These are phyloP conservation scores for Globisporangium carolinianum DNA, from an alignment of 352 stramenopile genomes.

Conservation along the genomic window DNA sequence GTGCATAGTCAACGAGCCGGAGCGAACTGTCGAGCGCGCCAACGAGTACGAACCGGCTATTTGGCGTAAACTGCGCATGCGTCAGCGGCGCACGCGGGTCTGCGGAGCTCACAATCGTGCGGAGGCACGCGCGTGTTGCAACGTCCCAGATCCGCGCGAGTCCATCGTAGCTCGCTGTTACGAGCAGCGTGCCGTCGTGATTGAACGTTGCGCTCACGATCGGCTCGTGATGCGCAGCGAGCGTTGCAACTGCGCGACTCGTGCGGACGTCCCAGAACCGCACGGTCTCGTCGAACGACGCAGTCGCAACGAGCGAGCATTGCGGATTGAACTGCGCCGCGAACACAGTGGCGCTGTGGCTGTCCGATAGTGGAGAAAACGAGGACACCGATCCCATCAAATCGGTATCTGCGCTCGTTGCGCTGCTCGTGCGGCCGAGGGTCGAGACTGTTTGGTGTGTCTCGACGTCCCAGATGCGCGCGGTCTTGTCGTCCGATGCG, in stretches of 20 bases:
- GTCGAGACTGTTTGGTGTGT: conserved; percentile 63
- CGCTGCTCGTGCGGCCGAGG: conserved; percentile 48
- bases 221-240: conserved; percentile 92
- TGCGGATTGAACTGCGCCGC: conserved; percentile 92
- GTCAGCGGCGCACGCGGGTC: conserved; percentile 52
- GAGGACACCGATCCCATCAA: too few relatives aligned
- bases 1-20: conserved; percentile 87
- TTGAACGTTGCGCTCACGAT: conserved; percentile 94
- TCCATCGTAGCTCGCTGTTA: conserved; percentile 72
- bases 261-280: conserved; percentile 95
- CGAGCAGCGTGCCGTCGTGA: conserved; percentile 91
- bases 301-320: conserved; percentile 86
- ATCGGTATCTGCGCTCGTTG: conserved; percentile 4
- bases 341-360: conserved; percentile 95
- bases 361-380: conserved; percentile 16
- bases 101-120: conserved; percentile 73
- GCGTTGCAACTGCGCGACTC: conserved; percentile 80
- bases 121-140: conserved; percentile 92
- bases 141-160: conserved; percentile 95
- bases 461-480: conserved; percentile 93
- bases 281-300: conserved; percentile 93
- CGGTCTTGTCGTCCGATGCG: conserved; percentile 93
- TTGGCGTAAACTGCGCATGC: conserved; percentile 89
- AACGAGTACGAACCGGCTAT: conserved; percentile 91
- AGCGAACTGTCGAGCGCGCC: conserved; percentile 89